Evolutionary conservation across 2,329 filamentous ascomycete species (phyloP), one percentile per base, ranked within the genome.

Genomic region (Ceratocystiopsis sp.): DNA sequence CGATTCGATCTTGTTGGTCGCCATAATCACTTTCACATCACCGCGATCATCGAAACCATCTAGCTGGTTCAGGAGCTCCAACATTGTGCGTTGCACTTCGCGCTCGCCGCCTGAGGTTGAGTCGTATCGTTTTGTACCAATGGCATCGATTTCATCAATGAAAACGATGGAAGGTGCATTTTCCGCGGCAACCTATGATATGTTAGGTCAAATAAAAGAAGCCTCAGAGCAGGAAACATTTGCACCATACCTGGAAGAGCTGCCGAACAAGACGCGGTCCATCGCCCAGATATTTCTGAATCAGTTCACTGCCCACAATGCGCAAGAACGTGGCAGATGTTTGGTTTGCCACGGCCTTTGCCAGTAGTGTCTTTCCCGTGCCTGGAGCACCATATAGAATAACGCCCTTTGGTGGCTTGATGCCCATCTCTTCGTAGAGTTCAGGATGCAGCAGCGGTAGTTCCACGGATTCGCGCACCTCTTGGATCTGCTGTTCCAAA

Each of bases 1-100:
- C 4, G 85, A 93, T 53, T 98, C 93, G 53, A 98, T 98, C 75
- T 98, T 98, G 78, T 98, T 98, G 52, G 91, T 98, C 13, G 91
- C 93, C 87, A 98, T 96, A 61, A 98, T 89, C 48, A 98, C 91
- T 70, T 98, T 98, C 63, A 98, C 89, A 59, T 98, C 91, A 53
- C 91, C 93, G 48, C 91, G 84, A 62, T 98, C 93, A 58, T 98
- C 91, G 65, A 98, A 98, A 55, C 91, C 91, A 59, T 98, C 91
- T 10, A 98, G 78, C 67, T 98, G 91, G 64, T 98, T 98, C 37
- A 98, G 78, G 43, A 98, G 75, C 59, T 98, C 91, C 62, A 98
- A 68, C 91, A 98, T 98, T 40, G 91, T 98, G 61, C 91, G 80
- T 67, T 98, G 91, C 35, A 98, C 85, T 62, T 98, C 91, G 52